A percentile compares a stretch with the other conserved stretches of the same genome.
Evolutionary conservation across 164 flowering plant species (phyloP).

Genomic region (Vitis labrusca): DNA sequence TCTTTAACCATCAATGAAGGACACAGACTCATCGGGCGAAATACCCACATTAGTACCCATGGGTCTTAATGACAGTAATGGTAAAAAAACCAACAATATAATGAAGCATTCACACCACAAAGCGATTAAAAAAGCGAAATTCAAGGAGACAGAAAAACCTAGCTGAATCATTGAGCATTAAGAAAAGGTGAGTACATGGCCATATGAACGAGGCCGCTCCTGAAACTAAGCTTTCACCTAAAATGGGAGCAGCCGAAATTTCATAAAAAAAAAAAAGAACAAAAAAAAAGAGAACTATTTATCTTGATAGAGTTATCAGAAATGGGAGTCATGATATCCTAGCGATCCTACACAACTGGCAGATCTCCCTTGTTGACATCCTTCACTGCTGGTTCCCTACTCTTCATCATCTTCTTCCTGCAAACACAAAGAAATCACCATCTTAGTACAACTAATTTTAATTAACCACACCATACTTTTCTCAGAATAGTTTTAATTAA

Average conservation of each 20-base stretch:
- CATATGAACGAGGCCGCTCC: not conserved
- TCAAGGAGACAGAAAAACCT: no score
- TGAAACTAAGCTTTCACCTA: conserved; percentile 3
- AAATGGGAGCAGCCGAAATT: not conserved
- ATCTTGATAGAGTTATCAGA: not conserved
- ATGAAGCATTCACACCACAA: no score
- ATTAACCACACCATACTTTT: not conserved
- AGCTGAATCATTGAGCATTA: conserved; percentile 12
- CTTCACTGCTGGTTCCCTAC: not conserved
- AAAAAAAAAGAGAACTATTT: not conserved
- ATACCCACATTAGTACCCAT: no score
- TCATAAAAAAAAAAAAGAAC: not conserved
- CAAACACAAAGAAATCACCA: not conserved
- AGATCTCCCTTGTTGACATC: not conserved
- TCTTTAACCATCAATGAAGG: no score
- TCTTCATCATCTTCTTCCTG: conserved; percentile 38
- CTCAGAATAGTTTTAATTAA: not conserved
- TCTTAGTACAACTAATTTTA: not conserved
- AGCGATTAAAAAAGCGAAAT: no score
- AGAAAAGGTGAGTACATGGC: conserved; percentile 4
- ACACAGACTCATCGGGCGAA: no score
- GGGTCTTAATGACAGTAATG: no score
- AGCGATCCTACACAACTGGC: conserved; percentile 4
- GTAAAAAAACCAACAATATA: no score
- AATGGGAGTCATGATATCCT: not conserved